These are phyloP conservation scores for Aeminium ludgeri DNA, from an alignment of 495 filamentous ascomycete genomes.

Conservation along the genomic window DNA sequence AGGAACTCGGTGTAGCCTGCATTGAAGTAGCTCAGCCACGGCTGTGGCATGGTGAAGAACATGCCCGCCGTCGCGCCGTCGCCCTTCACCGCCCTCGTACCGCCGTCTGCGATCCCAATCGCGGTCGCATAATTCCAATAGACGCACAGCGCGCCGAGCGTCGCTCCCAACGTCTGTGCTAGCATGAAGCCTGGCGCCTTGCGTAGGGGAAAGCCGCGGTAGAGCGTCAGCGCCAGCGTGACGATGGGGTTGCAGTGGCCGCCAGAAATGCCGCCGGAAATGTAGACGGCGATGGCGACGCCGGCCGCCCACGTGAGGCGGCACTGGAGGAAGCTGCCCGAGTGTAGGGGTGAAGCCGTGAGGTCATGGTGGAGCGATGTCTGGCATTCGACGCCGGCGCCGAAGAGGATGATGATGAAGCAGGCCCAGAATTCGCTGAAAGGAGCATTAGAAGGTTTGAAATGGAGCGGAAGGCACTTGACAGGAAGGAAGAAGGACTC, in stretches of 20 bases:
- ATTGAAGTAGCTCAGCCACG: slow-evolving; percentile 27
- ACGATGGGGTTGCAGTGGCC: slow-evolving; percentile 8
- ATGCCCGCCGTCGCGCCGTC: slow-evolving; percentile 17
- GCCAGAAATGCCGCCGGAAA: slow-evolving; percentile 18
- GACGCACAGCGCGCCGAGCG: too few species aligned
- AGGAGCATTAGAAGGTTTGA: too few species aligned
- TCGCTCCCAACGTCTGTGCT: too few species aligned
- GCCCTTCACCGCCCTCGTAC: too few species aligned
- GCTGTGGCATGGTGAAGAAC: slow-evolving; percentile 21
- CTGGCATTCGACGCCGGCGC: too few species aligned
- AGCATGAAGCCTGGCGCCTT: slow-evolving; percentile 26
- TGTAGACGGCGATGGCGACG: slow-evolving; percentile 40
- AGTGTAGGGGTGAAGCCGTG: slow-evolving; percentile 25
- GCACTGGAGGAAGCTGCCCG: slow-evolving; percentile 32
- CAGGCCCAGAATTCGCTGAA: too few species aligned
- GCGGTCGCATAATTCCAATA: too few species aligned
- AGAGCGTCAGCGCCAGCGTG: slow-evolving; percentile 1
- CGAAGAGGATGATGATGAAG: too few species aligned
- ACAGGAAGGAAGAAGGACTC: too few species aligned
- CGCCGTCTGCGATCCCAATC: too few species aligned
- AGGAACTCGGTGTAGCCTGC: slow-evolving; percentile 36
- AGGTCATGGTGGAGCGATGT: slow-evolving; percentile 8
- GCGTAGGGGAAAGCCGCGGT: slow-evolving; percentile 4
- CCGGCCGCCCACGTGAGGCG: slow-evolving; percentile 39
- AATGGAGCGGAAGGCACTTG: too few species aligned